phyloP scores from a whole-genome alignment of 805 yeast genomes.

The Groenewaldozyma tartarivorans region DNA sequence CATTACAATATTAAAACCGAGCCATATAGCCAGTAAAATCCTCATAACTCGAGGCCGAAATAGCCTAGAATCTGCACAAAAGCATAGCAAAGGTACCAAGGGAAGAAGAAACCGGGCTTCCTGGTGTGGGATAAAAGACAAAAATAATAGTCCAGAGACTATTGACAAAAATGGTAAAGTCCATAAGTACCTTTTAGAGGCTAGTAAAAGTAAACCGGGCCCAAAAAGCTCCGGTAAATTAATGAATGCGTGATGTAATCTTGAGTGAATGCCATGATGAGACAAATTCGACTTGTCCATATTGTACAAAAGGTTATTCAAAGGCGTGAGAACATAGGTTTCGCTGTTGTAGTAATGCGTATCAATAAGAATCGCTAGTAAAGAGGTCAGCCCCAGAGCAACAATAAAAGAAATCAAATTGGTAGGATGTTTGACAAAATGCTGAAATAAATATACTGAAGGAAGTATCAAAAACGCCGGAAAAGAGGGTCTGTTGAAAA shows the following conservation, averaged over 20 bases:
- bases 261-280: conserved; percentile 75
- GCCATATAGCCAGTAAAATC: conserved; percentile 36
- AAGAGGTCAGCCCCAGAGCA: conserved; percentile 31
- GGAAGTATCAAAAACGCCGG: conserved; percentile 68
- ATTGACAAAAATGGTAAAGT: conserved; percentile 53
- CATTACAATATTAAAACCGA: conserved; percentile 51
- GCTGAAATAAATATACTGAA: conserved; percentile 35
- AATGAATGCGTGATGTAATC: conserved; percentile 60
- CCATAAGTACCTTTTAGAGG: conserved; percentile 31
- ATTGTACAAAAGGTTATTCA: conserved; percentile 71
- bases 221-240: conserved; percentile 80
- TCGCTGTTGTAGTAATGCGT: conserved; percentile 33
- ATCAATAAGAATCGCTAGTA: conserved; percentile 41
- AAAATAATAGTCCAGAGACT: conserved; percentile 47
- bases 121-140: conserved; percentile 82
- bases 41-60: conserved; percentile 14
- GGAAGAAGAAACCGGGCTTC: conserved; percentile 86
- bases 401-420: conserved; percentile 25
- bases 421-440: conserved; percentile 30
- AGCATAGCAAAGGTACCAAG: conserved; percentile 56
- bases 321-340: conserved; percentile 50
- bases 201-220: conserved; percentile 48
- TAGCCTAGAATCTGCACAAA: conserved; percentile 35
- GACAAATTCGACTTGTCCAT: conserved; percentile 47
- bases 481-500: conserved; percentile 81